Conservation (phyloP, 352 stramenopile genomes). For the Globisporangium emineosum region DNA sequence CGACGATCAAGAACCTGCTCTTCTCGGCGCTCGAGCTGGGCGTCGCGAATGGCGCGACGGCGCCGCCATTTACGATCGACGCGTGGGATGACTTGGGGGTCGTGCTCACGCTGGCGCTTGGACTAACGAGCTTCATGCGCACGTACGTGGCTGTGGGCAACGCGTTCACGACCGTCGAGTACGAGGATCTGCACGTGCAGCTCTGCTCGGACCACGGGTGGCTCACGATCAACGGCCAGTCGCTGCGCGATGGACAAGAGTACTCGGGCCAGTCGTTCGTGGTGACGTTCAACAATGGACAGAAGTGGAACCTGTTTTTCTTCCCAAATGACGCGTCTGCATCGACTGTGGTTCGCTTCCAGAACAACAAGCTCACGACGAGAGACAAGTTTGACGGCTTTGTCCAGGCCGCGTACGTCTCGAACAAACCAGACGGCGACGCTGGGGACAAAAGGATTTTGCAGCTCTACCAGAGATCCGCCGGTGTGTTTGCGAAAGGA, state of each 20-base stretch:
- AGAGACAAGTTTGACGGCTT: conserved; percentile 52
- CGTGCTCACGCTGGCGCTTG: conserved; percentile 33
- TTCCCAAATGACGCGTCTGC: conserved; percentile 26
- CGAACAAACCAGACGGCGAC: conserved; percentile 27
- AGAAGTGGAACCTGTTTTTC: conserved; percentile 72
- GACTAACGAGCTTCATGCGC: conserved; percentile 23
- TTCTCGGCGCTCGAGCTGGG: conserved; percentile 60
- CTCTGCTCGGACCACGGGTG: conserved; percentile 64
- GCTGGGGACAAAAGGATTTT: conserved; percentile 37
- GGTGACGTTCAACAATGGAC: conserved; percentile 72
- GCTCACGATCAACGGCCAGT: conserved; percentile 50
- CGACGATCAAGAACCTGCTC: conserved; percentile 69
- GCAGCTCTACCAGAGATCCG: conserved; percentile 49
- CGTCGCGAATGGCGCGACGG: conserved; percentile 3
- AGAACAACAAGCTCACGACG: conserved; percentile 53
- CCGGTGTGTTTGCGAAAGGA: conserved; percentile 49
- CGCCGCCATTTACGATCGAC: conserved; percentile 41
- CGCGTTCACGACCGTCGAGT: conserved; percentile 75
- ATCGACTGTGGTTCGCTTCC: conserved; percentile 24
- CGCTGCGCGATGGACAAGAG: conserved; percentile 29
- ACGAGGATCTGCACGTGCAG: conserved; percentile 59
- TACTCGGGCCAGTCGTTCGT: conserved; percentile 45
- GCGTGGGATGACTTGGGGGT: conserved; percentile 77
- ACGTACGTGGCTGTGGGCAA: conserved; percentile 70
- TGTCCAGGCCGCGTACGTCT: conserved; percentile 64